A percentile compares a stretch with the other conserved stretches of the same genome.
phyloP scores from a whole-genome alignment of 2,329 filamentous ascomycete species.

The Penicillium brasilianum region DNA sequence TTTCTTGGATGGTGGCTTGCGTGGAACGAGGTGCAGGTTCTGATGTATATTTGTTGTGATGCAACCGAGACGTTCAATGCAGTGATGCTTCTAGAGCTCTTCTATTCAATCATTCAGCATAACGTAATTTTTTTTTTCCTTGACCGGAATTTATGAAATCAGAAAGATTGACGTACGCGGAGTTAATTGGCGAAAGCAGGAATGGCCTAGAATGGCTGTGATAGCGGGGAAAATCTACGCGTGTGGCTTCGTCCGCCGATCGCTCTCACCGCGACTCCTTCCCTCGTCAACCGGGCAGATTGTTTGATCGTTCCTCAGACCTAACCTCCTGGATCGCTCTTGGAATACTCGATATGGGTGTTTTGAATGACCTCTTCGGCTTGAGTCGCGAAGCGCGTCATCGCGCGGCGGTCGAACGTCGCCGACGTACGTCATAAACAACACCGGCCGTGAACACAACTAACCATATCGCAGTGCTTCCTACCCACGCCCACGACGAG shows the following conservation, averaged over 20 bases:
- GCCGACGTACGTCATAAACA: slow-evolving; percentile 46
- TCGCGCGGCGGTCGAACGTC: slow-evolving; percentile 44
- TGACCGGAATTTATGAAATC: too few species aligned
- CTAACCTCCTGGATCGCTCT: neutral
- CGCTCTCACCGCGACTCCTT: slow-evolving; percentile 1
- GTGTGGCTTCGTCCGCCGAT: slow-evolving; percentile 18
- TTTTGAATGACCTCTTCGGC: slow-evolving; percentile 44
- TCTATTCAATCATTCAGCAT: neutral
- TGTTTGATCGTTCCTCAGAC: neutral
- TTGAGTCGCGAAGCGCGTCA: slow-evolving; percentile 35
- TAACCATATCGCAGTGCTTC: slow-evolving; percentile 46
- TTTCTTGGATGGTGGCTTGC: slow-evolving; percentile 11
- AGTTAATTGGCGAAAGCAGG: neutral
- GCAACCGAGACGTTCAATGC: slow-evolving; percentile 33
- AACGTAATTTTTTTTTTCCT: neutral
- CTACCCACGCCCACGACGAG: slow-evolving; percentile 45
- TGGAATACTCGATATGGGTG: slow-evolving; percentile 39
- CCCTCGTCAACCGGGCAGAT: too few species aligned
- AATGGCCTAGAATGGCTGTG: slow-evolving; percentile 1
- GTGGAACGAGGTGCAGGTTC: slow-evolving; percentile 34
- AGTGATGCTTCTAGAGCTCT: slow-evolving; percentile 30
- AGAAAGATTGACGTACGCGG: neutral
- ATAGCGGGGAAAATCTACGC: slow-evolving; percentile 12
- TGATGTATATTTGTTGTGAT: slow-evolving; percentile 45
- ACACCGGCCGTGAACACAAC: slow-evolving; percentile 11